phyloP scores from a whole-genome alignment of 768 basidiomycete species.

The Mycena pura region DNA sequence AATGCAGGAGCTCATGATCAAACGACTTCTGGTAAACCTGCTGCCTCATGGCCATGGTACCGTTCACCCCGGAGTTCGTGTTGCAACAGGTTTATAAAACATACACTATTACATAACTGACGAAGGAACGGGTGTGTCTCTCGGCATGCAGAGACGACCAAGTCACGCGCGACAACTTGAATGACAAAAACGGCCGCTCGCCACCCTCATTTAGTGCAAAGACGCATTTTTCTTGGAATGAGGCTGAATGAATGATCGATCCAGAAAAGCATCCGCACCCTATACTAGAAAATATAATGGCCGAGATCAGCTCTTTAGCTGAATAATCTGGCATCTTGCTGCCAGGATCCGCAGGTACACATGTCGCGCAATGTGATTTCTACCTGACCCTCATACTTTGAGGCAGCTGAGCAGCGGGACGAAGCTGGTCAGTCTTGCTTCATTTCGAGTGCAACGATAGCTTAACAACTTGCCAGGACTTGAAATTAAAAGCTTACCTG shows the following conservation, averaged over 20 bases:
- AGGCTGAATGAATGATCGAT: not conserved
- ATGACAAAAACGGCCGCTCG: constrained; percentile 4
- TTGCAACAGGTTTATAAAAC: not conserved
- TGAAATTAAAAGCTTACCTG: constrained; percentile 10
- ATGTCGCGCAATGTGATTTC: not conserved
- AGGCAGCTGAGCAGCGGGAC: constrained; percentile 1
- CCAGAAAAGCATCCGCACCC: constrained; percentile 1
- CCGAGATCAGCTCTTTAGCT: constrained; percentile 5
- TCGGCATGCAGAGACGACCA: constrained; percentile 16
- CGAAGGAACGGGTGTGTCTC: not conserved
- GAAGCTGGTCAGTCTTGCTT: not conserved
- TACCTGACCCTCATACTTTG: not conserved
- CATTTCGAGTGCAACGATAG: not conserved
- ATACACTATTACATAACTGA: not conserved
- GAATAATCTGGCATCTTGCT: not conserved
- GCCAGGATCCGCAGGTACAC: constrained; percentile 9
- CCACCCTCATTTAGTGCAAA: not conserved
- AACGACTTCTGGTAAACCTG: constrained; percentile 6
- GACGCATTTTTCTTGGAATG: not conserved
- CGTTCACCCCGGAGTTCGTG: not conserved
- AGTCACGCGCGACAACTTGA: not conserved
- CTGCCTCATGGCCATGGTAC: constrained; percentile 12
- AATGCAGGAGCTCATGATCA: constrained; percentile 12
- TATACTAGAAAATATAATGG: constrained; percentile 8
- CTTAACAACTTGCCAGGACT: not conserved